A percentile compares a stretch with the other conserved stretches of the same genome.
phyloP scores from a whole-genome alignment of 164 flowering plant genomes.

The Umbellularia californica region DNA sequence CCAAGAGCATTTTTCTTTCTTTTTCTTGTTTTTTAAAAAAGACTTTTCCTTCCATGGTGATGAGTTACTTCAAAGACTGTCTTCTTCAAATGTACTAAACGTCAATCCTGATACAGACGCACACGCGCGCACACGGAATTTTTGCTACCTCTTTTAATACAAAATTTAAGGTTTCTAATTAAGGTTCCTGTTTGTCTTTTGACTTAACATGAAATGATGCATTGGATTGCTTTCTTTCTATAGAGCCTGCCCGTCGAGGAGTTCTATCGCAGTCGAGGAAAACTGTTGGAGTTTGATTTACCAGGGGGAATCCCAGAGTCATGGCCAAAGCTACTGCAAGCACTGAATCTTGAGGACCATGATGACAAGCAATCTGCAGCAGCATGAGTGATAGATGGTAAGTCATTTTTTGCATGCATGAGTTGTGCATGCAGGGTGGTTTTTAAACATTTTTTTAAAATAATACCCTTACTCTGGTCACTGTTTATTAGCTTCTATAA shows the following conservation, averaged over 20 bases:
- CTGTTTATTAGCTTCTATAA: background rate
- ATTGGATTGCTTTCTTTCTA: slow-evolving; percentile 16
- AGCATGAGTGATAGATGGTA: background rate
- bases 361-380: slow-evolving; percentile 60
- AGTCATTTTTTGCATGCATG: slow-evolving; percentile 43
- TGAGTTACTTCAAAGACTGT: too few relatives aligned
- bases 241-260: slow-evolving; percentile 92
- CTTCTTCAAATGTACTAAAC: too few relatives aligned
- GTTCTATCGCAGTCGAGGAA: slow-evolving; percentile 71
- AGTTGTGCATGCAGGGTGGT: slow-evolving; percentile 22
- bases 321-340: slow-evolving; percentile 89
- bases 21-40: too few relatives aligned
- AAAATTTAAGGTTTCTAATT: too few relatives aligned
- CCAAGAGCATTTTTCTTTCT: too few relatives aligned
- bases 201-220: background rate
- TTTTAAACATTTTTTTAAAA: slow-evolving; percentile 16
- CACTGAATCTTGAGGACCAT: slow-evolving; percentile 65
- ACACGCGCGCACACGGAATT: too few relatives aligned
- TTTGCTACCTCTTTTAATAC: too few relatives aligned
- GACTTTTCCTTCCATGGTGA: too few relatives aligned
- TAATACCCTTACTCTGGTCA: background rate
- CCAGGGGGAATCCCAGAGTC: slow-evolving; percentile 97
- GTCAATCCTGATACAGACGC: too few relatives aligned
- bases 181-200: too few relatives aligned
- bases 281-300: slow-evolving; percentile 75